Evolutionary conservation across 495 filamentous ascomycete species (phyloP).

Genomic region (Neurospora sp.): DNA sequence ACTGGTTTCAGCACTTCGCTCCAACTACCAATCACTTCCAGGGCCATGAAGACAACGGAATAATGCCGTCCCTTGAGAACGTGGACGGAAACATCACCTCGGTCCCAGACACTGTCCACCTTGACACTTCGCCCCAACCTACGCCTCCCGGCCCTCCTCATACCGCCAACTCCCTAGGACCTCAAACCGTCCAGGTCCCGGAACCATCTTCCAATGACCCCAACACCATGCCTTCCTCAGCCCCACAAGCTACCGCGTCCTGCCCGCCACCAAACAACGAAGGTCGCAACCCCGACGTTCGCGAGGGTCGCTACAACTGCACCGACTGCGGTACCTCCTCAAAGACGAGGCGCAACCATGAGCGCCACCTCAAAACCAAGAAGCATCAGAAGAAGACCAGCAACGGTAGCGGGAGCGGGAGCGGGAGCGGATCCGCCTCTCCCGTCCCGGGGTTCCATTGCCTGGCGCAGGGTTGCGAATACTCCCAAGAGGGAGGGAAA

Average conservation of each 20-base stretch:
- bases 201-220: neutral
- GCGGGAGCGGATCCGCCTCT: neutral
- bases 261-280: neutral
- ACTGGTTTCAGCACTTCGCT: neutral
- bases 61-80: rapidly evolving
- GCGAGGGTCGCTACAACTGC: neutral
- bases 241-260: neutral
- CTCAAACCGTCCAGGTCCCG: neutral
- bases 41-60: rapidly evolving
- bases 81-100: neutral
- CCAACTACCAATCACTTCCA: neutral
- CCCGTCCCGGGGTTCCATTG: neutral
- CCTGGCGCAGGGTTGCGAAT: neutral
- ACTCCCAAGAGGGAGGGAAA: neutral
- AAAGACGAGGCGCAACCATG: neutral
- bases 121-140: neutral
- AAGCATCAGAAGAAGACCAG: neutral
- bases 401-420: neutral
- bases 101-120: neutral
- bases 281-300: neutral
- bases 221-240: neutral
- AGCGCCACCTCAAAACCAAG: neutral
- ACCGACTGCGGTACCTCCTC: neutral
- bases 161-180: neutral
- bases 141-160: neutral